Evolutionary conservation across 2,329 filamentous ascomycete genomes (phyloP), one percentile per base, ranked within the genome.

Genomic region (Davidsoniella eucalypti): DNA sequence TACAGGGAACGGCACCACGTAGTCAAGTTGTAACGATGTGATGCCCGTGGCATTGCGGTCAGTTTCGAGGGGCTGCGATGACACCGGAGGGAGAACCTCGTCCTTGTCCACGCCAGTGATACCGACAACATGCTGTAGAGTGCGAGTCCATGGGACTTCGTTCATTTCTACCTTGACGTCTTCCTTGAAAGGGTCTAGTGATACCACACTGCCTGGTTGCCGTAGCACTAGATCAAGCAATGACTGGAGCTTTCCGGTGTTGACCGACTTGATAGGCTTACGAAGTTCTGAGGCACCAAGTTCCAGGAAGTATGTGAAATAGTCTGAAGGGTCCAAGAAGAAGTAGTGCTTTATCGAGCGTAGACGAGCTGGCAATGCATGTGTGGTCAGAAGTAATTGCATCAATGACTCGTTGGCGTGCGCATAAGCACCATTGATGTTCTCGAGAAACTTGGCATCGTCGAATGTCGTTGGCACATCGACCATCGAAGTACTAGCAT

Each of bases 131-230:
- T 90, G 82, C 74, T 95, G 94, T 53, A 98, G 70, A 68, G 87
- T 93, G 60, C 93, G 93, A 10, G 87, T 93, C 43, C 98, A 76
- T 5, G 87, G 86, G 38, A 90, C 81, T 58, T 94, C 87, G 62
- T 95, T 95, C 84, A 96, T 95, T 59, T 88, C 82, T 18, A 98
- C 87, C 64, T 93, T 94, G 64, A 98, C 86, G 61, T 98, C 90
- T 66, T 98, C 92, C 61, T 96, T 98, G 72, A 94, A 98, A 0
- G 90, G 87, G 61, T 98, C 92, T 52, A 94, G 76, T 0, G 88
- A 87, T 12, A 94, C 90, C 44, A 94, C 84, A 58, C 84, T 95
- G 40, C 92, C 92, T 2, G 92, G 87, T 60, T 98, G 92, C n/a
- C 92, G 86, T 46, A 98, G 73, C 0, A 95, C 90, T 23, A 96